Base-by-base conservation (phyloP, 257 asterid species). In the Capsicum baccatum region DNA sequence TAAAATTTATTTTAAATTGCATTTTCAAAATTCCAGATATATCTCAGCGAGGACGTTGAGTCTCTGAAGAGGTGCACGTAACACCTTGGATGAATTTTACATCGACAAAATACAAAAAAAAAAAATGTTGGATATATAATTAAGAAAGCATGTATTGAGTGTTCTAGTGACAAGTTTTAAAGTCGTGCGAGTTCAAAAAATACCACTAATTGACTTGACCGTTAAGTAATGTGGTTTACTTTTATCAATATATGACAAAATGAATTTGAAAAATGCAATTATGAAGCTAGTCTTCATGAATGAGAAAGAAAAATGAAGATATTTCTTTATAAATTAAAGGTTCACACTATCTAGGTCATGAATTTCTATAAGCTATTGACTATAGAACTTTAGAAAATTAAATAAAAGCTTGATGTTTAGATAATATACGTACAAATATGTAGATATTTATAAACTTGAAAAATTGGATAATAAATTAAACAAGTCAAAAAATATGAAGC, bases 261-360 rank as follows among this genome's bases (percentile, higher is more conserved):
- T 21, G 48, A 52, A 76, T 14, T 76, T 52, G 63, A 26, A 52
- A 76, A 50, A 76, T 52, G 60, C 13, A 76, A 76, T 10, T 76
- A 21, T 76, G 12, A 7, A 76, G 19, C 26, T 76, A 52, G 13
- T 52, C 21, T 12, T 76, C 48, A 21, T 21, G 12, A 17, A 73
- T 12, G 42, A 21, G 80, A 48, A 11, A 73, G 59, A 47, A 73
- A 73, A 19, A 73, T 21, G 5, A 74, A 74, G 19, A 74, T 48
- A 50, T 44, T 19, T 39, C 5, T 39, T 39, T 39, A 39, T 39
- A 39, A 26, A 26, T 26, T 26, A 26, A 39, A 39, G 44, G 79
- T 71, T 71, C 79, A 71, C 79, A 71, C 8, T 17, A 44, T 71
- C 9, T 71, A 44, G 56, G 56, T 71, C 79, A 44, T 44, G 57